A percentile compares a stretch with the other conserved stretches of the same genome.
Evolutionary conservation across 352 stramenopile species (phyloP).

Genomic region (Pseudoperonospora humuli): DNA sequence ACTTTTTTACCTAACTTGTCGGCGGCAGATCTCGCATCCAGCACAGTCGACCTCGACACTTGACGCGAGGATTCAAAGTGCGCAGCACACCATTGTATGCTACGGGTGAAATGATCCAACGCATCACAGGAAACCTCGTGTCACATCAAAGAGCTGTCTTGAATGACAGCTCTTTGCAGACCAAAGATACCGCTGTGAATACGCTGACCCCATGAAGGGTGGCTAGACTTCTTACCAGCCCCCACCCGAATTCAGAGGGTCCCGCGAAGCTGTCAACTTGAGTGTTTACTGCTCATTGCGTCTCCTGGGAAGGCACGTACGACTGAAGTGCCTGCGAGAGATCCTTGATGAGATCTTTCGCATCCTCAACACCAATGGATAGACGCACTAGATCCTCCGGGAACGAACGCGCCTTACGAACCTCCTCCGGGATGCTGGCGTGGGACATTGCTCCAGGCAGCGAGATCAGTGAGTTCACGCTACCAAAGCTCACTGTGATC

Average conservation of each 20-base stretch:
- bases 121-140: conserved; percentile 8
- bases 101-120: conserved; percentile 24
- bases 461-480: conserved; percentile 90
- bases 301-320: conserved; percentile 37
- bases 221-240: conserved; percentile 20
- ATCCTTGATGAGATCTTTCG: conserved; percentile 91
- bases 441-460: conserved; percentile 93
- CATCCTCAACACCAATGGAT: conserved; percentile 92
- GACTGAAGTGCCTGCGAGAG: conserved; percentile 86
- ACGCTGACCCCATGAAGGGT: conserved; percentile 27
- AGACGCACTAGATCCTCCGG: conserved; percentile 92
- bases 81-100: conserved; percentile 24
- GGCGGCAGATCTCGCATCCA: background rate
- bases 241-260: conserved; percentile 28
- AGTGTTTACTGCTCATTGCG: conserved; percentile 7
- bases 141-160: conserved; percentile 20
- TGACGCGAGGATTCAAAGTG: conserved; percentile 27
- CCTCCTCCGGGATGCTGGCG: conserved; percentile 89
- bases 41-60: conserved; percentile 8
- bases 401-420: conserved; percentile 86
- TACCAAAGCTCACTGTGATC: conserved; percentile 91
- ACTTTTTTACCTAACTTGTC: conserved; percentile 14
- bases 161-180: conserved; percentile 10
- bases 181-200: background rate
- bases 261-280: conserved; percentile 6